Evolutionary conservation across 805 yeast genomes (phyloP).

Genomic region (Starmerella riodocensis): DNA sequence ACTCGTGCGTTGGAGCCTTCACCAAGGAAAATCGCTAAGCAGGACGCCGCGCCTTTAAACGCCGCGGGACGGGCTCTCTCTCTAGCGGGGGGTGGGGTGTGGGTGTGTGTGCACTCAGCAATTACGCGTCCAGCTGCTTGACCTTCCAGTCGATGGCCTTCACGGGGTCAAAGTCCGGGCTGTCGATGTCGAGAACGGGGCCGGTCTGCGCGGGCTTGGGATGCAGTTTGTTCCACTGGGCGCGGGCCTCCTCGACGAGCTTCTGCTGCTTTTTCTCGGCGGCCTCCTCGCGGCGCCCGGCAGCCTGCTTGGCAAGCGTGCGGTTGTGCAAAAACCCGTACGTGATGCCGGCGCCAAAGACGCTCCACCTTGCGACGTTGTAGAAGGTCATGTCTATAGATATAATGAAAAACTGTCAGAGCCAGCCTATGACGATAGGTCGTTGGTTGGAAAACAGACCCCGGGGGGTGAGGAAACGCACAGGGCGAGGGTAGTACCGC

Average conservation of each 20-base stretch:
- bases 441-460: background rate
- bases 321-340: constrained; percentile 83
- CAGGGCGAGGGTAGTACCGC: background rate
- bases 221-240: constrained; percentile 62
- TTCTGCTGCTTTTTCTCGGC: constrained; percentile 54
- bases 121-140: constrained; percentile 15
- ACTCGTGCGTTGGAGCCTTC: too few species aligned
- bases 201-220: constrained; percentile 31
- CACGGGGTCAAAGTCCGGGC: constrained; percentile 78
- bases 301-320: constrained; percentile 47
- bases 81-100: too few species aligned
- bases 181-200: constrained; percentile 56
- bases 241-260: constrained; percentile 78
- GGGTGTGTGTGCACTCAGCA: too few species aligned
- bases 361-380: constrained; percentile 66
- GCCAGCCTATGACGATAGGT: constrained; percentile 9
- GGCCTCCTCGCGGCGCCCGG: constrained; percentile 41
- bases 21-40: too few species aligned
- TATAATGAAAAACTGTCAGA: constrained; percentile 2
- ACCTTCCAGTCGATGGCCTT: constrained; percentile 25
- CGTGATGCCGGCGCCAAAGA: constrained; percentile 73
- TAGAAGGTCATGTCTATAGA: constrained; percentile 19
- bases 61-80: too few species aligned
- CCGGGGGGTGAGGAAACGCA: background rate
- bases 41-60: too few species aligned